Percentiles rank a stretch among this genome's conserved stretches.
Conservation (phyloP, 139 green algal genomes). For the Chlamydomonas incerta region DNA sequence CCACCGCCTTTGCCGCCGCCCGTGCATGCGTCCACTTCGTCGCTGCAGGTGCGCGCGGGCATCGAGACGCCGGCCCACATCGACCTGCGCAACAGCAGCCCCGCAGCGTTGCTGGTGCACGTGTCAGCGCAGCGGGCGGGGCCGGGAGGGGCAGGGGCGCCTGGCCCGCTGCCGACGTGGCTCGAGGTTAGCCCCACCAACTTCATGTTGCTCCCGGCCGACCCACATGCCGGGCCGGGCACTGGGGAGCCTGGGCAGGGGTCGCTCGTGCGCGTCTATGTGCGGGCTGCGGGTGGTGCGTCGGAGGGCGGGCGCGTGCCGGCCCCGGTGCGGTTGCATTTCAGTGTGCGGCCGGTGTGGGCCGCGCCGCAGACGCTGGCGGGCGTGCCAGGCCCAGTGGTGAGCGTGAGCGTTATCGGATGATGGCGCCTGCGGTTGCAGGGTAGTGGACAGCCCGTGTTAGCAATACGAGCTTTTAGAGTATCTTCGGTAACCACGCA, state of each 20-base stretch:
- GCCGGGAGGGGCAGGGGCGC: too few relatives aligned
- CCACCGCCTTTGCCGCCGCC: neutral
- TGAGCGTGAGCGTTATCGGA: neutral
- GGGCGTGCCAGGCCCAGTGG: neutral
- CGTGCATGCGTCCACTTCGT: neutral
- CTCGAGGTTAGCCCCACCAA: constrained; percentile 3
- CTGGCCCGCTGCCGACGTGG: neutral
- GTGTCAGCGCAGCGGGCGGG: neutral
- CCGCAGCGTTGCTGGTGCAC: neutral
- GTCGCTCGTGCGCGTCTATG: neutral
- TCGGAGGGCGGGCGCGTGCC: neutral
- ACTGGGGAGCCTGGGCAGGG: too few relatives aligned
- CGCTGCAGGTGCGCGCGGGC: neutral
- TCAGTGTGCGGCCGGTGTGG: constrained; percentile 16
- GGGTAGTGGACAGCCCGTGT: too few relatives aligned
- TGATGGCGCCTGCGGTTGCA: too few relatives aligned
- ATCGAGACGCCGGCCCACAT: neutral
- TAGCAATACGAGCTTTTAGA: too few relatives aligned
- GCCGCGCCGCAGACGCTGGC: neutral
- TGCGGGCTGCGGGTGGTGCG: neutral
- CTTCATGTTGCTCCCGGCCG: neutral
- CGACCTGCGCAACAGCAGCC: neutral
- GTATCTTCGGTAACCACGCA: too few relatives aligned
- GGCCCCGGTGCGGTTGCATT: constrained; percentile 9
- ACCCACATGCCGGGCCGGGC: too few relatives aligned